Conservation (phyloP, 2,329 filamentous ascomycete species). For the Paraphaeosphaeria minitans region DNA sequence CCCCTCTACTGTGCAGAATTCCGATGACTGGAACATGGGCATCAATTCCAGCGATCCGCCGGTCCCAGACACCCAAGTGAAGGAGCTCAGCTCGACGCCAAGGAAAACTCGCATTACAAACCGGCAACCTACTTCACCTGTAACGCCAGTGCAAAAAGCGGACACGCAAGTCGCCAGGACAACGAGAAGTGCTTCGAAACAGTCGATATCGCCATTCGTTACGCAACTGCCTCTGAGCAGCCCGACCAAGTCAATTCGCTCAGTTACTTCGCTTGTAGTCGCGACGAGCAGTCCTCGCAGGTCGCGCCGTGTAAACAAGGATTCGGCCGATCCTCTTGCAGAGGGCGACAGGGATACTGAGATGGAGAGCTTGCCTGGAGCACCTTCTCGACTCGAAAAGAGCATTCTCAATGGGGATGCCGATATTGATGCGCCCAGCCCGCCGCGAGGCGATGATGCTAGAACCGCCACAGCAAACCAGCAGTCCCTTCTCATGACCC, state of each 20-base stretch:
- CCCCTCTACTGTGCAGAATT: slow-evolving; percentile 31
- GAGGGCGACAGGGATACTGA: slow-evolving; percentile 14
- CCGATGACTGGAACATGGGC: slow-evolving; percentile 23
- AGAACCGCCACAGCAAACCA: slow-evolving; percentile 12
- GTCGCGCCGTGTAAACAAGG: slow-evolving; percentile 20
- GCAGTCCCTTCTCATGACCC: slow-evolving; percentile 30
- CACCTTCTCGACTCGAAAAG: slow-evolving; percentile 3
- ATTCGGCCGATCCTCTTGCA: slow-evolving; percentile 16
- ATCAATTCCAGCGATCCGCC: slow-evolving; percentile 18
- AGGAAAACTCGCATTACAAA: slow-evolving; percentile 12
- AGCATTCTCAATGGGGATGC: neutral
- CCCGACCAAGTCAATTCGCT: slow-evolving; percentile 16
- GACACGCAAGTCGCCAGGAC: slow-evolving; percentile 4
- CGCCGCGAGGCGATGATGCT: slow-evolving; percentile 14
- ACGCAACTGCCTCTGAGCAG: slow-evolving; percentile 11
- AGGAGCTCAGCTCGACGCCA: neutral
- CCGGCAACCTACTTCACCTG: slow-evolving; percentile 8
- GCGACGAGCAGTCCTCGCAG: slow-evolving; percentile 20
- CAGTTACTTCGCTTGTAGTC: neutral
- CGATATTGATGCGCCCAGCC: slow-evolving; percentile 16
- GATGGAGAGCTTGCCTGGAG: slow-evolving; percentile 19
- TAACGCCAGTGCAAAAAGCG: slow-evolving; percentile 10
- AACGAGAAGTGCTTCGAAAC: slow-evolving; percentile 11
- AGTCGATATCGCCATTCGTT: neutral
- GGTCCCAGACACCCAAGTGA: slow-evolving; percentile 3